Evolutionary conservation across 2,329 filamentous ascomycete genomes (phyloP), one percentile per base, ranked within the genome.

Genomic region (Rhynchosporium graminicola): DNA sequence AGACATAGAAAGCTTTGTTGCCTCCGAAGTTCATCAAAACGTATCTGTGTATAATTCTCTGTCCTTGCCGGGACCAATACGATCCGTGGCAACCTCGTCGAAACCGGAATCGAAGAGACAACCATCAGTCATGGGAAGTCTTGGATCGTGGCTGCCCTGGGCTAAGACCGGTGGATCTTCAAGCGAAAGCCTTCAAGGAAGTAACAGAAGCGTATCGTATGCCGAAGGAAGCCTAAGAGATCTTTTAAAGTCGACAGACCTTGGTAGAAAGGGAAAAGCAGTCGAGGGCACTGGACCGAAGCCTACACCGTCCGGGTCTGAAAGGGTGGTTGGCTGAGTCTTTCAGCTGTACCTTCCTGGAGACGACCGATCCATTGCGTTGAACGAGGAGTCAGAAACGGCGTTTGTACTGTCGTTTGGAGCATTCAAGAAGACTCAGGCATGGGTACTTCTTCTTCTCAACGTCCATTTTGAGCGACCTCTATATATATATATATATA

Each of bases 151-250:
- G 73, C 60, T 77, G 20, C 69, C 71, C 1, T 73, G 69, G 66
- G 65, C 60, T 28, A 67, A 68, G 59, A n/a, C 57, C 38, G n/a
- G 54, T 50, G 20, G 42, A 45, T 31, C 54, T 12, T 58, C 64
- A 38, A 47, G 65, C 68, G 33, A 63, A 66, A 50, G n/a, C 9
- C 67, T 58, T 61, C 66, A 46, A 62, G 70, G 64, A 60, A 69
- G 60, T 57, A 57, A 45, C 68, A 72, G 68, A 68, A 74, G 48
- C 69, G 73, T 58, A 78, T 80, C 63, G 0, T 79, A 83, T 68
- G 84, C 84, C 0, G 83, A 85, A 71, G 82, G 83, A 1, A 85
- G 80, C 59, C 74, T 87, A 28, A 77, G 82, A 59, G 79, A 83
- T 47, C 71, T 87, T 20, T 73, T 87, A 10, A 81, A 76, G 65